Evolutionary conservation across 2,329 filamentous ascomycete species (phyloP), one percentile per base, ranked within the genome.

Genomic region (Metarhizium rileyi): DNA sequence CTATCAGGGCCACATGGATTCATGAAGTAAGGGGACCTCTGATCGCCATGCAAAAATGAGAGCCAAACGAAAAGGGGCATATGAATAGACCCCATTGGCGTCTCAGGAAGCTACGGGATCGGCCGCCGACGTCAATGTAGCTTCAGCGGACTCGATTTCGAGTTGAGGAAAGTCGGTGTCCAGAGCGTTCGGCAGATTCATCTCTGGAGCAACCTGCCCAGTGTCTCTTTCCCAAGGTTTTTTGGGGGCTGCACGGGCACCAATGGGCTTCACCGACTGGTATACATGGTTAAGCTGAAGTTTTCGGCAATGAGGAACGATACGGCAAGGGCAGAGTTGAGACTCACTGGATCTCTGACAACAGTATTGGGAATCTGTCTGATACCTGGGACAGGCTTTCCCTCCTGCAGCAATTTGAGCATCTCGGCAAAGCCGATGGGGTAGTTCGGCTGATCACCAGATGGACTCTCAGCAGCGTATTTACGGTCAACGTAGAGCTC

Each of bases 381-480:
- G 60, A 96, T 94, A 1, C 90, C 90, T 1, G 90, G 89, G 41
- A 96, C 85, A 0, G 87, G 84, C 58, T 88, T 82, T 48, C 89
- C 89, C 26, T 81, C 83, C 23, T 87, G 87, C 48, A 96, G 87
- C 49, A 95, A 78, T 59, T 88, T 85, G 49, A 95, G 84, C 53
- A 96, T 89, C 56, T 91, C 83, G 7, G 87, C 84, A 65, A 96
- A 95, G 1, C 82, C 84, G 45, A 83, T 83, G 3, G 90, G 90
- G 59, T 95, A 95, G 1, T 80, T 78, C 35, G 88, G 85, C 43
- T 78, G 73, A n/a, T 56, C 60, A 4, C 51, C 55, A 6, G 56
- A 49, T 14, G 36, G 45, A 38, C 55, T 51, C 8, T 56, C 47
- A 27, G 61, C 54, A 1, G 50, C 54, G 2, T 56, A 52, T 22